Evolutionary conservation across 176 grass and related monocot species (phyloP).

Genomic region (Carex myosuroides): DNA sequence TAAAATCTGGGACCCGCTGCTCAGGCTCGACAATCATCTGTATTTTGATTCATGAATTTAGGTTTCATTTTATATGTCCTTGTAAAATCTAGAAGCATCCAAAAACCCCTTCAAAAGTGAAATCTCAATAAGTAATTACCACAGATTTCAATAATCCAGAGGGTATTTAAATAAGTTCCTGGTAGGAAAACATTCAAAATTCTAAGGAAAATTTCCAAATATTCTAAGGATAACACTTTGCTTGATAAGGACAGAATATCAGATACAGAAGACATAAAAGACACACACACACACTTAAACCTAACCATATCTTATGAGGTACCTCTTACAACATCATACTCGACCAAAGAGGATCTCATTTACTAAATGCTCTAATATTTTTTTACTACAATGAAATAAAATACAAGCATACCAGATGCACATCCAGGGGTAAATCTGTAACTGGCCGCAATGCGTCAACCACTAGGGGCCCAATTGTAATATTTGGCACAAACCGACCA

Average conservation of each 20-base stretch:
- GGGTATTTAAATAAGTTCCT: background rate
- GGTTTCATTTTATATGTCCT: background rate
- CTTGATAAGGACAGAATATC: background rate
- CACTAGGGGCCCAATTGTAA: constrained; percentile 91
- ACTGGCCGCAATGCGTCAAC: constrained; percentile 86
- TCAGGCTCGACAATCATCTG: constrained; percentile 99
- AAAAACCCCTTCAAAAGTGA: background rate
- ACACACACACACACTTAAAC: background rate
- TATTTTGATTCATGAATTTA: constrained; percentile 30
- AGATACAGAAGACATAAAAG: background rate
- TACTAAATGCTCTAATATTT: background rate
- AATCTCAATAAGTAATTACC: background rate
- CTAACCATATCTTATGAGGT: background rate
- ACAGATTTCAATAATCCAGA: background rate
- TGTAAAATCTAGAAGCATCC: background rate
- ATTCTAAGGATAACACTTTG: background rate
- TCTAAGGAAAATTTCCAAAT: background rate
- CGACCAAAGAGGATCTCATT: no score
- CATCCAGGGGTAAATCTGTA: constrained; percentile 96
- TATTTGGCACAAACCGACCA: constrained; percentile 94
- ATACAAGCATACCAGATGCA: constrained; percentile 70
- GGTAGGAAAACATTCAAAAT: background rate
- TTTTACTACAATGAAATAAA: background rate
- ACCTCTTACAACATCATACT: no score
- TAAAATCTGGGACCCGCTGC: constrained; percentile 93